Evolutionary conservation across 108 stramenopile species (phyloP), one percentile per base, ranked within the genome.

Genomic region (Cylindrotheca fusiformis): DNA sequence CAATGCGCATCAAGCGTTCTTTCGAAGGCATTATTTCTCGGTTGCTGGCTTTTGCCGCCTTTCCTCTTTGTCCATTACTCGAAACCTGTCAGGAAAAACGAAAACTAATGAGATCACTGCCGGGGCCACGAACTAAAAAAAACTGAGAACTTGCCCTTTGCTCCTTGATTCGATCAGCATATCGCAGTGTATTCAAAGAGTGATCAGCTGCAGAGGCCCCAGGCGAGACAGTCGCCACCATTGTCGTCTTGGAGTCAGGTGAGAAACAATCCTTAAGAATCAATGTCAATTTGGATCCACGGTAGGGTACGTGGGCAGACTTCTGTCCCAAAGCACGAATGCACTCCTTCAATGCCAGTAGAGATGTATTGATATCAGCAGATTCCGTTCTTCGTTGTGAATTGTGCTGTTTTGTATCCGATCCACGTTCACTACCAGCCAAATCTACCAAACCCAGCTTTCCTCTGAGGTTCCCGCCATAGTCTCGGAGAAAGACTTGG

Each of bases 191-290:
- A 67, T 99, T 99, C 29, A 97, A 50, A 2, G 98, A 98, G 67
- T 99, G 98, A 72, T 99, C 99, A 3, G 96, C 85, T 4, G 94
- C 77, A 0, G 88, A 88, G 0, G 94, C 91, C 4, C 84, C 94
- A 0, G 99, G 99, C 6, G 87, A 88, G 17, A 99, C 83, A 8
- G 92, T 96, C 4, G 97, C 96, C 76, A 99, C 97, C 98, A 99
- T 99, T 20, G 95, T 96, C 4, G 97, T 97, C 41, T 90, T 85
- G 30, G 96, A 92, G 32, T 65, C 47, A 24, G 77, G 84, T n/a
- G 86, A 80, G 75, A 99, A 99, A 61, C 91, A 91, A 73, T 99
- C 98, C 68, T 98, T 97, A 26, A 98, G 77, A 48, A 98, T 96
- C 52, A 97, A 74, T 0, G 98, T 99, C 17, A 99, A 80, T 74